Percentiles rank a stretch among this genome's conserved stretches.
Conservation (phyloP, 2,329 filamentous ascomycete species). For the Monosporascus sp. region DNA sequence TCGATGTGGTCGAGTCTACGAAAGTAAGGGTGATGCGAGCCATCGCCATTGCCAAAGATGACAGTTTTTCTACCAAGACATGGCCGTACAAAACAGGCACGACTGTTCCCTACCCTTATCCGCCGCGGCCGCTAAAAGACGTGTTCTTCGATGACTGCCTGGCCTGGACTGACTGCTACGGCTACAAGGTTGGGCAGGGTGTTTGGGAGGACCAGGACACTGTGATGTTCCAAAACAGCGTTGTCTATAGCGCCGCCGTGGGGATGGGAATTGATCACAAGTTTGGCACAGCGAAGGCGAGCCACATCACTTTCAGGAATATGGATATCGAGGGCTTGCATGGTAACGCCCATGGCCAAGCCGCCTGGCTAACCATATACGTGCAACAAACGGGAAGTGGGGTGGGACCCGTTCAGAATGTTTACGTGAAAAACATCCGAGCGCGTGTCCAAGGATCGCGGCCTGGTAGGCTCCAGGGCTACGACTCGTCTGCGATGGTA, state of each 20-base stretch:
- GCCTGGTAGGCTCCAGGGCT: background rate
- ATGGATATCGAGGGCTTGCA: background rate
- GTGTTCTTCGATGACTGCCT: background rate
- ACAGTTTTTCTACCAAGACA: background rate
- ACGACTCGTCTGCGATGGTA: background rate
- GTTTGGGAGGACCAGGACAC: background rate
- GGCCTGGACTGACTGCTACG: background rate
- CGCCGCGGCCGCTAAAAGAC: background rate
- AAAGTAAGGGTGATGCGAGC: background rate
- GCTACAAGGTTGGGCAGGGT: background rate
- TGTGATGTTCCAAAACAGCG: background rate
- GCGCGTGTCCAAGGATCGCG: background rate
- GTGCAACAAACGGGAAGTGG: background rate
- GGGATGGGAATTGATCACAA: background rate
- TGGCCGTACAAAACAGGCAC: background rate
- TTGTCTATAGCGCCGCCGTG: background rate
- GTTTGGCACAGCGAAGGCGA: background rate
- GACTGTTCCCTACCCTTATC: background rate
- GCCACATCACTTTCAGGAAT: background rate
- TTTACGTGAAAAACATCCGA: background rate
- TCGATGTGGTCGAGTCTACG: background rate
- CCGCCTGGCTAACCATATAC: background rate
- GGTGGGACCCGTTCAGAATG: background rate
- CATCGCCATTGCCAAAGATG: background rate
- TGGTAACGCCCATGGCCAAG: background rate